Evolutionary conservation across 495 filamentous ascomycete species (phyloP), one percentile per base, ranked within the genome.

Genomic region (Lepidopterella palustris): DNA sequence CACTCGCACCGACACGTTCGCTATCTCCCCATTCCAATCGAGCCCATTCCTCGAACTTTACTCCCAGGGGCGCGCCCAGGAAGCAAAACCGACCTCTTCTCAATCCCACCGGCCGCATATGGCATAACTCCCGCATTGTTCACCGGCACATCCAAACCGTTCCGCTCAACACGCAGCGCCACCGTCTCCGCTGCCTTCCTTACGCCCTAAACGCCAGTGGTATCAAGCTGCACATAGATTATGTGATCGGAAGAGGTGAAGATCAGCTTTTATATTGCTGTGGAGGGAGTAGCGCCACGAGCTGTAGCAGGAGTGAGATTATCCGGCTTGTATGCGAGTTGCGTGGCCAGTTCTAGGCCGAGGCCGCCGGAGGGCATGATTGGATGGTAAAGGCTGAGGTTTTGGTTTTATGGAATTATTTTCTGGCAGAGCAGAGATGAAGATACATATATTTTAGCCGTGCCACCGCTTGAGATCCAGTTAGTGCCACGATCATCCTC

Each of bases 71-170:
- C n/a, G n/a, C n/a, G n/a, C n/a, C n/a, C n/a, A n/a, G n/a, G 39
- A 2, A 42, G 39, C 39, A 42, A 15, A 25, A 50, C 47, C 26
- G 71, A 78, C 76, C 77, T 76, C 25, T 58, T 57, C 48, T 68
- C 66, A 15, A 74, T 49, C 10, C 71, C 70, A 5, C 53, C 64
- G 6, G 54, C 47, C 0, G 65, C 60, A 26, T 55, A 68, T 0
- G 60, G 55, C 55, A 65, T 66, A 55, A 65, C 57, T 3, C 76
- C 74, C 9, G 73, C 71, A 65, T 76, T 77, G 26, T 77, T 69
- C 1, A 76, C 75, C 0, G 73, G 76, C 28, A 81, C 61, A 48
- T 80, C 74, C 2, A 80, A 47, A 1, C 53, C 28, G 18, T 69
- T 64, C 13, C 13, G 3, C 10, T 42, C 18, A 4, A 28, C 29